Percentiles rank a stretch among this genome's conserved stretches.
phyloP scores from a whole-genome alignment of 2,329 filamentous ascomycete genomes.

The Paracamarosporium sp. region DNA sequence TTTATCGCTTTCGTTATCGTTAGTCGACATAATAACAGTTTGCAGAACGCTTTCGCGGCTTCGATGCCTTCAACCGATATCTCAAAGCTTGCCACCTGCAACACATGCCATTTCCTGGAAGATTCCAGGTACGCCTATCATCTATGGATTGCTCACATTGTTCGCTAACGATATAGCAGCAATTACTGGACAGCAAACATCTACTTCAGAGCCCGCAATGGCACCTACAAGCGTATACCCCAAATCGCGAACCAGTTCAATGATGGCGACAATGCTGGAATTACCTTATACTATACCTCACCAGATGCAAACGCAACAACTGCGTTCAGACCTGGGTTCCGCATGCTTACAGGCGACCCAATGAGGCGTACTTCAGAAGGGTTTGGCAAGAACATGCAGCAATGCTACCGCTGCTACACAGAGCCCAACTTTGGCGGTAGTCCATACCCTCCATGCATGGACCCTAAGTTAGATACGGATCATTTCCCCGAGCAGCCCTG shows the following conservation, averaged over 20 bases:
- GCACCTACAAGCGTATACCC: conserved; percentile 35
- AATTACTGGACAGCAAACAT: conserved; percentile 42
- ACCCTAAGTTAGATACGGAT: conserved; percentile 40
- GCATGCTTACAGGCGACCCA: conserved; percentile 27
- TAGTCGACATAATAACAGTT: neutral
- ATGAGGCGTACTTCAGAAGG: conserved; percentile 23
- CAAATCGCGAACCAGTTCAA: conserved; percentile 28
- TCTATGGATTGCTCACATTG: neutral
- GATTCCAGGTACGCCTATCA: conserved; percentile 2
- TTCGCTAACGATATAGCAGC: neutral
- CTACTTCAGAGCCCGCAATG: conserved; percentile 36
- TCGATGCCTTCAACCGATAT: conserved; percentile 23
- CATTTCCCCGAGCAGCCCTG: conserved; percentile 31
- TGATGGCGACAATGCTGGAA: conserved; percentile 23
- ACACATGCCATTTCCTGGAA: conserved; percentile 24
- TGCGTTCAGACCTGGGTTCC: conserved; percentile 29
- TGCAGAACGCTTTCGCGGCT: conserved; percentile 23
- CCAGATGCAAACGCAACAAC: conserved; percentile 20
- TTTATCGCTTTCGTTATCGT: neutral
- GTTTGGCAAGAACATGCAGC: conserved; percentile 24
- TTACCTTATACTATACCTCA: conserved; percentile 28
- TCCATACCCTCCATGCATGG: conserved; percentile 23
- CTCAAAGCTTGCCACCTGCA: conserved; percentile 22
- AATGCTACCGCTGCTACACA: conserved; percentile 26
- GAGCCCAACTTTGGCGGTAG: conserved; percentile 23